Base-by-base conservation (phyloP, 208 protist species). In the Cochliopodium minus region DNA sequence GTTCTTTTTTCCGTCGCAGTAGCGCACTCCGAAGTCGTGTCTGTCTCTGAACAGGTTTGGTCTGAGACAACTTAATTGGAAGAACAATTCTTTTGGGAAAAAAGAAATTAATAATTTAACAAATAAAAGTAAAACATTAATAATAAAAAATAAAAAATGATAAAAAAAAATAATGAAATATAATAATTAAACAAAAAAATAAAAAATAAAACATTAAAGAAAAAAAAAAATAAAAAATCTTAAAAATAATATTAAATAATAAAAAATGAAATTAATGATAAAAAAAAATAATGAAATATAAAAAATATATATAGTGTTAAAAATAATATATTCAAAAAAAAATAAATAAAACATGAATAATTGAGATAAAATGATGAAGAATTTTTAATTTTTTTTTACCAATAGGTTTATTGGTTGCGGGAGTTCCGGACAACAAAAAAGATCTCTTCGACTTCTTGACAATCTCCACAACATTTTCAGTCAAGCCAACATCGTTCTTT, bases 341-440 rank as follows among this genome's bases (percentile, higher is more conserved):
- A n/a, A n/a, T n/a, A n/a, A n/a, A 57, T 49, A 4, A 39, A 43
- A 46, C n/a, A 4, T 53, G 17, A 20, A 26, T 57, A n/a, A 25
- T 46, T 53, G 43, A 66, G 1, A 65, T 62, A 17, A 57, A 15
- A 10, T 51, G 10, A 2, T 61, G 52, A 36, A 7, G 94, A 74
- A 1, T 78, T 67, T 28, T 85, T 69, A 20, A 96, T 59, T 71
- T 93, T 88, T 34, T 81, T 75, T 74, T 85, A 93, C 7, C 90
- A n/a, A 88, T 78, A 0, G 90, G 90, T 15, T 85, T 71, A 20
- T 81, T 87, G 56, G 92, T 71, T 13, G 84, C 78, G 0, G 87
- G 87, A 40, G 71, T 77, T 30, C 90, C 90, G 32, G 83, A 91
- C 6, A 94, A 68, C 10, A 96, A 65, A 43, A 96, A 57, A 17